A percentile compares a stretch with the other conserved stretches of the same genome.
These are phyloP conservation scores for Diddensiella caesifluorescens DNA, from an alignment of 805 yeast species.

Conservation along the genomic window DNA sequence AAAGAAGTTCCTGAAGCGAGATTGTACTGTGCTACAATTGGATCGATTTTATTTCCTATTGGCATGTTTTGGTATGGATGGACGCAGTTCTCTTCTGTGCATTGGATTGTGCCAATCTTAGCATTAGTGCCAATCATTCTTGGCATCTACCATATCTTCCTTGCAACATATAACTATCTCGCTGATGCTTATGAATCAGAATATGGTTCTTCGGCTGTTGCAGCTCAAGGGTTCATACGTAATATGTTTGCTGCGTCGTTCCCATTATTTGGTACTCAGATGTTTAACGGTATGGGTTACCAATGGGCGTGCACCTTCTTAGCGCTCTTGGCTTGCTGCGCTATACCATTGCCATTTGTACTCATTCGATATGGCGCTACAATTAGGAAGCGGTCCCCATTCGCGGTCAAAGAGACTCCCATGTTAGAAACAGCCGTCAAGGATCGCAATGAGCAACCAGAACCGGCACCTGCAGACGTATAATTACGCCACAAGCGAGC, in stretches of 20 bases:
- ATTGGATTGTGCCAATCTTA: constrained; percentile 48
- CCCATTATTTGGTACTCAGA: constrained; percentile 79
- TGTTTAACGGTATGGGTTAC: constrained; percentile 63
- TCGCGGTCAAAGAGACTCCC: too few species aligned
- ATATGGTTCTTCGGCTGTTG: constrained; percentile 76
- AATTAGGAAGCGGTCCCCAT: constrained; percentile 1
- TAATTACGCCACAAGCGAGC: too few species aligned
- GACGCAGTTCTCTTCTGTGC: constrained; percentile 39
- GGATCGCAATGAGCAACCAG: too few species aligned
- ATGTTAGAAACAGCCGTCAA: too few species aligned
- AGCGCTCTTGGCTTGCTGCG: neutral
- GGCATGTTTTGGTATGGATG: constrained; percentile 48
- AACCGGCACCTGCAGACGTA: too few species aligned
- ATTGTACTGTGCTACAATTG: constrained; percentile 40
- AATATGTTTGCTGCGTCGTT: constrained; percentile 70
- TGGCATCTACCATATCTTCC: constrained; percentile 34
- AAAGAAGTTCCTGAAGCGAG: constrained; percentile 48
- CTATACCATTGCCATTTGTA: neutral
- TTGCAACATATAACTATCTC: constrained; percentile 25
- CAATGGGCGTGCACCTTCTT: constrained; percentile 45
- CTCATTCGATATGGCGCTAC: neutral
- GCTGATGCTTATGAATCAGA: constrained; percentile 33
- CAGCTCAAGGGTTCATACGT: constrained; percentile 77
- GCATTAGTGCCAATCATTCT: constrained; percentile 47
- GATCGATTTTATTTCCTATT: constrained; percentile 46